phyloP scores from a whole-genome alignment of 768 basidiomycete genomes.

The Psilocybe tampanensis region DNA sequence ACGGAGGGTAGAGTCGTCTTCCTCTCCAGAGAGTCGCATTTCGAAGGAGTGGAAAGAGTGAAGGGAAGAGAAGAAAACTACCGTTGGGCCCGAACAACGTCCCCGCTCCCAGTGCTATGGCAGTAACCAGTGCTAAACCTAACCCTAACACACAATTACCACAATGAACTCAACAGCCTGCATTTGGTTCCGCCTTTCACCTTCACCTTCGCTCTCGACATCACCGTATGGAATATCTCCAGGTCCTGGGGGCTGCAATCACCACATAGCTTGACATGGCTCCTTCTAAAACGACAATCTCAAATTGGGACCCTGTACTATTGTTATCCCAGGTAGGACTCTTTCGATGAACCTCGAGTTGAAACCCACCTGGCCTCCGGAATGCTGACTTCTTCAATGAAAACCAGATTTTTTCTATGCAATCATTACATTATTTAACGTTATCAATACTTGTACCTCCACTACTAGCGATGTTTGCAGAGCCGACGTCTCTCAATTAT shows the following conservation, averaged over 20 bases:
- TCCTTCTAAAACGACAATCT: conserved; percentile 39
- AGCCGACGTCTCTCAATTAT: conserved; percentile 65
- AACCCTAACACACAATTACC: conserved; percentile 5
- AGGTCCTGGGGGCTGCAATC: conserved; percentile 14
- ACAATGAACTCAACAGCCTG: not conserved
- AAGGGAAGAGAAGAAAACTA: no score
- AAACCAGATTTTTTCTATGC: conserved; percentile 87
- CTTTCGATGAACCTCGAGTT: conserved; percentile 15
- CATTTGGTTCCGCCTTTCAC: not conserved
- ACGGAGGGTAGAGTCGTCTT: conserved; percentile 9
- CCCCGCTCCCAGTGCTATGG: not conserved
- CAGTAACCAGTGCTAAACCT: conserved; percentile 1
- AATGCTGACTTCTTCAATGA: not conserved
- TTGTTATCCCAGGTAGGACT: conserved; percentile 83
- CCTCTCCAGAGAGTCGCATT: conserved; percentile 25
- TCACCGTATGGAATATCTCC: conserved; percentile 18
- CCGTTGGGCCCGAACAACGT: not conserved
- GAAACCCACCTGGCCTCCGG: not conserved
- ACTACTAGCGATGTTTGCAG: conserved; percentile 73
- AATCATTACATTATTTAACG: conserved; percentile 92
- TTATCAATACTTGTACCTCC: conserved; percentile 84
- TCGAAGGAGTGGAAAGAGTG: conserved; percentile 3
- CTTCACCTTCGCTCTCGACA: conserved; percentile 1
- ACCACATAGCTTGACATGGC: conserved; percentile 28
- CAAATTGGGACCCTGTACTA: conserved; percentile 88